Conservation (phyloP, 2,329 filamentous ascomycete genomes). For the Fusarium xylarioides region DNA sequence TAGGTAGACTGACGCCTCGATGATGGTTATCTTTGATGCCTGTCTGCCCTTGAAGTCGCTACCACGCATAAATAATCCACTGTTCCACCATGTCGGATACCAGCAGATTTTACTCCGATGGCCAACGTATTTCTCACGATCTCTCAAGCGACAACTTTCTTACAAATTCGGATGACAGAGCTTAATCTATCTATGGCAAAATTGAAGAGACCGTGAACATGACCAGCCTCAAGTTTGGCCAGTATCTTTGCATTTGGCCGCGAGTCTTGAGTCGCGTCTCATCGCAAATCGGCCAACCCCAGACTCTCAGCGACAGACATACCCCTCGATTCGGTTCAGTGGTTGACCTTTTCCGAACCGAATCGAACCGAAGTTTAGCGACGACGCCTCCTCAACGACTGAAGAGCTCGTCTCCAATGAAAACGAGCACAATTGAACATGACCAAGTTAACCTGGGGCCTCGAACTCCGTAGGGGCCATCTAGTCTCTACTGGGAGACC, state of each 20-base stretch:
- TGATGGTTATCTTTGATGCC: background rate
- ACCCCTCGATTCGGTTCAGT: background rate
- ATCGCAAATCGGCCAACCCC: background rate
- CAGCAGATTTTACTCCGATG: background rate
- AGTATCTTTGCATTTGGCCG: background rate
- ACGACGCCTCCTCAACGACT: background rate
- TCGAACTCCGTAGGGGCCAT: background rate
- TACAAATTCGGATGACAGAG: rapidly evolving
- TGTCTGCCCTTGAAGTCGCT: background rate
- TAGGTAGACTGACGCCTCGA: background rate
- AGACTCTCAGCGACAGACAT: background rate
- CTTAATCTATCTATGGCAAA: rapidly evolving
- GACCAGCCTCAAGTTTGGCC: background rate
- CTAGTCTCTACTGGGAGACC: background rate
- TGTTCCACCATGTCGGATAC: background rate
- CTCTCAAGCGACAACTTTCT: too few relatives aligned
- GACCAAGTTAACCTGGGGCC: background rate
- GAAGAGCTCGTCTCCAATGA: conserved; percentile 8
- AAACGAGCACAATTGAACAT: background rate
- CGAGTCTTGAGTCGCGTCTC: too few relatives aligned
- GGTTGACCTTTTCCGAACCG: conserved; percentile 11
- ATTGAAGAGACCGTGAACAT: too few relatives aligned
- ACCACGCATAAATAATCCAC: background rate
- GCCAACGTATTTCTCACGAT: background rate
- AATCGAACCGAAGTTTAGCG: conserved; percentile 17